Conservation (phyloP, 345 rosid species). For the Theobroma cacao region DNA sequence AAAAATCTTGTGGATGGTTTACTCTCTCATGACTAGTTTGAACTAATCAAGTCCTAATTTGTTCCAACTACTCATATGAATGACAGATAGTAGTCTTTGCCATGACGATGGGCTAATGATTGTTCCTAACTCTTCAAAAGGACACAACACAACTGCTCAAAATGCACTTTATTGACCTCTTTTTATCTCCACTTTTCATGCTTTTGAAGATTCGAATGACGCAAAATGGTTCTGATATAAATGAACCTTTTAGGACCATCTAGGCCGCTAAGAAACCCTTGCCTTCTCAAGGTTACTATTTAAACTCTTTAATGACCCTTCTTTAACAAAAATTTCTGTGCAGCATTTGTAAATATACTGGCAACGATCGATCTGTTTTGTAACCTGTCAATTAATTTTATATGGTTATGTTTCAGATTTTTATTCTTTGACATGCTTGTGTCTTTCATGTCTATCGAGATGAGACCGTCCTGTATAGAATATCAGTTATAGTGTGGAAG, state of each 20-base stretch:
- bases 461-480: slow-evolving; percentile 8
- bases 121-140: slow-evolving; percentile 2
- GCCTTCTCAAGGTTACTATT: neutral
- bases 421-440: neutral
- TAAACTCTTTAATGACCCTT: neutral
- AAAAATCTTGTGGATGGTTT: neutral
- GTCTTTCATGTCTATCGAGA: neutral
- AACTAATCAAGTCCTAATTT: neutral
- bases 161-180: neutral
- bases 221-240: neutral
- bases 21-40: neutral
- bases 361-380: neutral
- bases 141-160: neutral
- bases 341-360: neutral
- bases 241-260: neutral
- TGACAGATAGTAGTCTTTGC: neutral
- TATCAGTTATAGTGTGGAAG: neutral
- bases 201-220: neutral
- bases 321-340: neutral
- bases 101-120: neutral
- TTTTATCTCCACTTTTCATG: neutral
- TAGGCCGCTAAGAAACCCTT: neutral
- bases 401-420: neutral
- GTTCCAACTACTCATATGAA: slow-evolving; percentile 7
- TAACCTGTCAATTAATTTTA: neutral